phyloP scores from a whole-genome alignment of 768 basidiomycete species.

The Polyporus arcularius region DNA sequence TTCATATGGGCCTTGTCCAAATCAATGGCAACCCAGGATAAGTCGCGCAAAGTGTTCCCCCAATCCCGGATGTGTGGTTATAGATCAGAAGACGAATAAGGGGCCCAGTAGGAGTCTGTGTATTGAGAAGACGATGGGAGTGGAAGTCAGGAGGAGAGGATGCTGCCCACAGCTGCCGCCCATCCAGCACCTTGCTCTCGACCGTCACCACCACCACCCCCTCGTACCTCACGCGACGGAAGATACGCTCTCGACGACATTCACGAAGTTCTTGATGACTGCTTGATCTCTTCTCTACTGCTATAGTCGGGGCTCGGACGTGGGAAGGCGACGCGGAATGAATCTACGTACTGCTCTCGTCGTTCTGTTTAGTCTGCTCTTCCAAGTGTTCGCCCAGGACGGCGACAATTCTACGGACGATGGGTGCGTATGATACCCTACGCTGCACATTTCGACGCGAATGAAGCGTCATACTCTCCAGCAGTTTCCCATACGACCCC shows the following conservation, averaged over 20 bases:
- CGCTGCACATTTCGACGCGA: not conserved
- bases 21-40: too few species aligned
- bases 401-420: slow-evolving; percentile 10
- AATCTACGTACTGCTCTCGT: not conserved
- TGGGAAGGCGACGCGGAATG: not conserved
- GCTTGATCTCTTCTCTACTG: not conserved
- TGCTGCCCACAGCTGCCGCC: too few species aligned
- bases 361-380: not conserved
- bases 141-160: not conserved
- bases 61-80: too few species aligned
- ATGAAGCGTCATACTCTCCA: slow-evolving; percentile 1
- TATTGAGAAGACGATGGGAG: too few species aligned
- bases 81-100: too few species aligned
- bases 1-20: too few species aligned
- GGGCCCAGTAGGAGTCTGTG: too few species aligned
- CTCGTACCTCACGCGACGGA: not conserved
- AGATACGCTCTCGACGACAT: not conserved
- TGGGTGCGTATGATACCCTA: slow-evolving; percentile 7
- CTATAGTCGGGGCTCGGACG: not conserved
- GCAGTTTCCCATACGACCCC: slow-evolving; percentile 54
- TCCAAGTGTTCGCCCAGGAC: not conserved
- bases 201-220: not conserved
- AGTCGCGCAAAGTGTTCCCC: too few species aligned
- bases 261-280: not conserved
- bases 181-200: too few species aligned